Conservation (phyloP, 805 yeast genomes). For the Teunomyces atbi region DNA sequence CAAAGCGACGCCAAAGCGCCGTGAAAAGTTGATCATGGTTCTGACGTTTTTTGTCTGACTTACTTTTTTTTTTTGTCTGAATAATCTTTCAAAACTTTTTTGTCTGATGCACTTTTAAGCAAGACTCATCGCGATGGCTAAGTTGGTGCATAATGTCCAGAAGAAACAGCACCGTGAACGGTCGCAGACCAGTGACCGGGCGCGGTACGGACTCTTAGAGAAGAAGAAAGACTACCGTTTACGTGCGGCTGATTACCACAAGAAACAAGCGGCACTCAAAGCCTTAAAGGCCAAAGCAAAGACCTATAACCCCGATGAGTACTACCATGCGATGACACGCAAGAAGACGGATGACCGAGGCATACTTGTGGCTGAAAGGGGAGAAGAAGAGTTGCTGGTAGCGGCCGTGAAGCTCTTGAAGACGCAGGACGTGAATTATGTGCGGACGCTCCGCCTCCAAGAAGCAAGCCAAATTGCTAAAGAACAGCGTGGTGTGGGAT, state of each 20-base stretch:
- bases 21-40: not conserved
- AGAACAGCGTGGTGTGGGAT: constrained; percentile 47
- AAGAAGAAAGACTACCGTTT: constrained; percentile 63
- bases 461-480: constrained; percentile 66
- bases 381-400: constrained; percentile 54
- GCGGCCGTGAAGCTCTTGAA: constrained; percentile 83
- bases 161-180: constrained; percentile 96
- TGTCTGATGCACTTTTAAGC: not conserved
- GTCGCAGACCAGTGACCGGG: constrained; percentile 75
- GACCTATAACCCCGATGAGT: constrained; percentile 88
- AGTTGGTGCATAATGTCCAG: constrained; percentile 83
- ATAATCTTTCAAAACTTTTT: not conserved
- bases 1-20: not conserved
- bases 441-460: constrained; percentile 69
- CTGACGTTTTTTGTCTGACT: not conserved
- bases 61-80: not conserved
- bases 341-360: constrained; percentile 70
- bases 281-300: constrained; percentile 70
- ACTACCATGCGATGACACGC: constrained; percentile 88
- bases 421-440: constrained; percentile 87
- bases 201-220: constrained; percentile 80
- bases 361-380: constrained; percentile 63
- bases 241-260: constrained; percentile 56
- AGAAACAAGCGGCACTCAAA: constrained; percentile 63
- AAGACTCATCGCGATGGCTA: constrained; percentile 51